Base-by-base conservation (phyloP, 2,329 filamentous ascomycete species). In the Ascomycota sp. region DNA sequence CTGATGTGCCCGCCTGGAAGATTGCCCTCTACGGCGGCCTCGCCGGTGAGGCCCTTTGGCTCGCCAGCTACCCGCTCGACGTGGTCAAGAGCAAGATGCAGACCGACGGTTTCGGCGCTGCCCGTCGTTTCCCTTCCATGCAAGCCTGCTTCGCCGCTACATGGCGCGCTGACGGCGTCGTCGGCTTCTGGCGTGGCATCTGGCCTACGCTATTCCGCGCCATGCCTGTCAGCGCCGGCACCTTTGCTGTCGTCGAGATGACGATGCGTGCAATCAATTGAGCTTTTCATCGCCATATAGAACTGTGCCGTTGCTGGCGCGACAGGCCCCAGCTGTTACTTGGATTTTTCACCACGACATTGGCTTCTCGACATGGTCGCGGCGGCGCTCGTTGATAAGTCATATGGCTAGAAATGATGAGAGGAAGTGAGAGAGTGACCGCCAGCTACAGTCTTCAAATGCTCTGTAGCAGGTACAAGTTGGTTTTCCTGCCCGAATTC, bases 41-140 rank as follows among this genome's bases (percentile, higher is more conserved):
- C 25, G 89, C 89, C 0, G 89, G 89, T 41, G 89, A 98, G 63
- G 81, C 74, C 30, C 66, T 98, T 33, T 98, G 89, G 89, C 60
- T 98, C 32, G 66, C 67, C 23, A 92, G 82, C 47, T 98, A 98
- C 56, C 89, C 89, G 15, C 77, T 98, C 39, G 89, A 98, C 55
- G 86, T 98, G 20, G 57, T 98, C 56, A 98, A 98, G 77, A 93
- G 82, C 57, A 95, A 93, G 69, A 94, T 95, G 86, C 89, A 98
- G 67, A 93, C 77, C 34, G 89, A 98, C 56, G 85, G 80, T 0
- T 89, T 94, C 48, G 82, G 80, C 4, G 36, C 51, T 29, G 57
- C 66, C 37, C 72, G 75, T 59, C 65, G 65, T 48, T 98, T 78
- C 56, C 69, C 59, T 50, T 75, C 61, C 32, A 94, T 94, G 86